A percentile compares a stretch with the other conserved stretches of the same genome.
Evolutionary conservation across 2,329 filamentous ascomycete species (phyloP).

Genomic region (Colletotrichum orchidophilum): DNA sequence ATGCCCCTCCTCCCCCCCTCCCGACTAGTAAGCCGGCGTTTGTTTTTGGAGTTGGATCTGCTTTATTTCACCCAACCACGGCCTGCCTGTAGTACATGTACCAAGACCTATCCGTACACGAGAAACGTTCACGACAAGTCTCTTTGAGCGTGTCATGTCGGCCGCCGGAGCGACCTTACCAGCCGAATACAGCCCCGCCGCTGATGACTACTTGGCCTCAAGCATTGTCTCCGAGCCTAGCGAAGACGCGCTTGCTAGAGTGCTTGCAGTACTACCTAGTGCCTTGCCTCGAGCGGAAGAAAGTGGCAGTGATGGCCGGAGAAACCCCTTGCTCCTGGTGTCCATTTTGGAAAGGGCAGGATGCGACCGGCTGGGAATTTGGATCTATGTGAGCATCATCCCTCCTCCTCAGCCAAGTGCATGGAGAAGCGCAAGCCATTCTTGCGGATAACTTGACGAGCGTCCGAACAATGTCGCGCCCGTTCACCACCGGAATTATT

Average conservation of each 20-base stretch:
- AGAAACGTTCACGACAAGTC: neutral
- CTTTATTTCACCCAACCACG: neutral
- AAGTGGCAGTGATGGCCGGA: slow-evolving; percentile 16
- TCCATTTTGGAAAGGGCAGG: neutral
- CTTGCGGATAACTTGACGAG: neutral
- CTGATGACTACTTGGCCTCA: slow-evolving; percentile 5
- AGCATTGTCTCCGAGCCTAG: slow-evolving; percentile 6
- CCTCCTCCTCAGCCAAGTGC: neutral
- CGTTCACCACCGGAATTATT: neutral
- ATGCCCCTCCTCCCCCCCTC: neutral
- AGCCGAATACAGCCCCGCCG: slow-evolving; percentile 1
- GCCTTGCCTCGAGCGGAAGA: slow-evolving; percentile 1
- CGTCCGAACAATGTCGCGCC: neutral
- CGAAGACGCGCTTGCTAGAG: slow-evolving; percentile 17
- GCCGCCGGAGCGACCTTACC: neutral
- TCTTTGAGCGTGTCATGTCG: neutral
- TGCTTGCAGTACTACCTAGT: slow-evolving; percentile 31
- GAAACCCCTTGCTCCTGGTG: neutral
- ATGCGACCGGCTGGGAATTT: neutral
- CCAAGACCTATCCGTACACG: neutral
- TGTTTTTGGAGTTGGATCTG: neutral
- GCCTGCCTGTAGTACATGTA: neutral
- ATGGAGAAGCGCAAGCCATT: neutral
- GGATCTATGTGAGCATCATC: neutral
- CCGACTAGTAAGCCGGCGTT: neutral